Evolutionary conservation across 495 filamentous ascomycete species (phyloP).

Genomic region (Neurospora sp.): DNA sequence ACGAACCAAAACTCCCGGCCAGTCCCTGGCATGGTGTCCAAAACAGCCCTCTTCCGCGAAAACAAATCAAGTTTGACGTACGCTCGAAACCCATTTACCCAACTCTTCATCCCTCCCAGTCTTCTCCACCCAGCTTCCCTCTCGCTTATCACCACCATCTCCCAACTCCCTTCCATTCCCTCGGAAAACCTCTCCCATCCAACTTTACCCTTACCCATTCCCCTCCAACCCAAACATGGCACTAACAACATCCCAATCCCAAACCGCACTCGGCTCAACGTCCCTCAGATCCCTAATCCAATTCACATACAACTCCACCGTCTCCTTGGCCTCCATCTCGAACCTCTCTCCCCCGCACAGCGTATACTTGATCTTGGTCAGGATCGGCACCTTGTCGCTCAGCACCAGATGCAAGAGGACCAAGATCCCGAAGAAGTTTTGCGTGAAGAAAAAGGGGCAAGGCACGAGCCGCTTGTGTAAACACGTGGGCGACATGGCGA

Average conservation of each 20-base stretch:
- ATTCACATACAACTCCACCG: conserved; percentile 38
- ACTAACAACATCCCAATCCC: conserved; percentile 43
- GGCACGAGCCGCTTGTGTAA: conserved; percentile 46
- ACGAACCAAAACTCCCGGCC: background rate
- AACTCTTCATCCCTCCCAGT: background rate
- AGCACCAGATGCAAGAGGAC: conserved; percentile 37
- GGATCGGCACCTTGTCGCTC: conserved; percentile 35
- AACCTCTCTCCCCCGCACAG: conserved; percentile 36
- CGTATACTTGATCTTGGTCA: conserved; percentile 32
- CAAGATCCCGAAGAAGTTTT: conserved; percentile 47
- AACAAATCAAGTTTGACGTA: too few species aligned
- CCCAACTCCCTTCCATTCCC: background rate
- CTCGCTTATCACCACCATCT: background rate
- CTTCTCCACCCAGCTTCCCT: background rate
- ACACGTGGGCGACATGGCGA: conserved; percentile 45
- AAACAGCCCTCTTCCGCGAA: background rate
- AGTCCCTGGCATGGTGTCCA: background rate
- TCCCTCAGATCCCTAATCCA: conserved; percentile 44
- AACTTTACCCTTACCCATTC: background rate
- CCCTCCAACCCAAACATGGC: conserved; percentile 32
- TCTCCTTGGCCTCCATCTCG: conserved; percentile 36
- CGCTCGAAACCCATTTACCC: too few species aligned
- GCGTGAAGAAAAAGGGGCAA: conserved; percentile 48
- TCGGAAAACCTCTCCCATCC: background rate
- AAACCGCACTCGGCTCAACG: conserved; percentile 36